Evolutionary conservation across 345 rosid species (phyloP).

Genomic region (Excoecaria cochinchinensis): DNA sequence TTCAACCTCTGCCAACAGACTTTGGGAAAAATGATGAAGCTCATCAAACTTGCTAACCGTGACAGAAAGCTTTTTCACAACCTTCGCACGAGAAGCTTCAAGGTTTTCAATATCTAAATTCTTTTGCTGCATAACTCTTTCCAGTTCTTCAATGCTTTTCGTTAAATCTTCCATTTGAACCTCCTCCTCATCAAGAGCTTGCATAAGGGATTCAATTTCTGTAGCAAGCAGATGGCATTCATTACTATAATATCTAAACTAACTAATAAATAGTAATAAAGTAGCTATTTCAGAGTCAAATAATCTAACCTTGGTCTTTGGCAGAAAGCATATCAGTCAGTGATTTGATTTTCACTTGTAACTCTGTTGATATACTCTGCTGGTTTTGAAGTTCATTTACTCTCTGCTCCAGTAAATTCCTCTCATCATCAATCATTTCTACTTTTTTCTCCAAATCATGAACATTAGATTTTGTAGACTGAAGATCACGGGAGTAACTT

Average conservation of each 20-base stretch:
- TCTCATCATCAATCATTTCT: slow-evolving; percentile 46
- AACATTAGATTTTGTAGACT: slow-evolving; percentile 50
- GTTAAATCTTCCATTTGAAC: slow-evolving; percentile 77
- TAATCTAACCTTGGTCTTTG: slow-evolving; percentile 74
- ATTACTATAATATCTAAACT: slow-evolving; percentile 1
- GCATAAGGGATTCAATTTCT: slow-evolving; percentile 93
- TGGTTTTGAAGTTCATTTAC: slow-evolving; percentile 58
- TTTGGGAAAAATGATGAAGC: slow-evolving; percentile 85
- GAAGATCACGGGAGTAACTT: slow-evolving; percentile 58
- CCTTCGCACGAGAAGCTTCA: slow-evolving; percentile 79
- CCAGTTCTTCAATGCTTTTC: slow-evolving; percentile 57
- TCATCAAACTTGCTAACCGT: slow-evolving; percentile 89
- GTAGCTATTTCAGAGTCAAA: slow-evolving; percentile 16
- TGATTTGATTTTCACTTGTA: slow-evolving; percentile 54
- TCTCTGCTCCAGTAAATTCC: slow-evolving; percentile 48
- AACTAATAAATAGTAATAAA: slow-evolving; percentile 5
- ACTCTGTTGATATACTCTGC: slow-evolving; percentile 45
- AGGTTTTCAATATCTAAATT: slow-evolving; percentile 64
- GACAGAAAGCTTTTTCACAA: slow-evolving; percentile 71
- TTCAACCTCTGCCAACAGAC: slow-evolving; percentile 80
- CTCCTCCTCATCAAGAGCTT: slow-evolving; percentile 98
- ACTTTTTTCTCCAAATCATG: slow-evolving; percentile 59
- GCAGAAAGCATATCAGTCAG: slow-evolving; percentile 55
- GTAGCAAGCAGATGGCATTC: slow-evolving; percentile 20
- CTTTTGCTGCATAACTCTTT: slow-evolving; percentile 59